Percentiles rank a stretch among this genome's conserved stretches.
Evolutionary conservation across 2,329 filamentous ascomycete genomes (phyloP).

Genomic region (Pseudofabraea citricarpa): DNA sequence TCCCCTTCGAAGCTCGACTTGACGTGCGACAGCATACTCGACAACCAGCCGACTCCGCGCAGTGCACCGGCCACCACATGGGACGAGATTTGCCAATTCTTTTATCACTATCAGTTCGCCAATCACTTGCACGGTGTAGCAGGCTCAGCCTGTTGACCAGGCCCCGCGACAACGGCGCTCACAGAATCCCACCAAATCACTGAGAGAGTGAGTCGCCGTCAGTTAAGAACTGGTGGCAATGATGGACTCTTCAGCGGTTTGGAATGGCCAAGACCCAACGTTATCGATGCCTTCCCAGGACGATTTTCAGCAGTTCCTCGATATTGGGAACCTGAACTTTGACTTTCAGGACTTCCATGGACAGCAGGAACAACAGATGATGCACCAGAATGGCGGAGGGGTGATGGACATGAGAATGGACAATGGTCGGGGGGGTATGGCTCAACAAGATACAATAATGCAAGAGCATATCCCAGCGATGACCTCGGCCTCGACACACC

Average conservation of each 20-base stretch:
- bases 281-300: slow-evolving; percentile 49
- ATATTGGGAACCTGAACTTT: slow-evolving; percentile 55
- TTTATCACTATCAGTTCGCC: not conserved
- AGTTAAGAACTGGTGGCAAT: slow-evolving; percentile 6
- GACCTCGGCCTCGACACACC: slow-evolving; percentile 36
- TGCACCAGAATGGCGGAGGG: slow-evolving; percentile 28
- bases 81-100: not conserved
- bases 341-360: slow-evolving; percentile 52
- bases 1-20: too few species aligned
- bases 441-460: slow-evolving; percentile 30
- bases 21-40: too few species aligned
- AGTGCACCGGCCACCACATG: too few species aligned
- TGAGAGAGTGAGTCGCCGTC: not conserved
- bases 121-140: not conserved
- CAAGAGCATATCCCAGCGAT: slow-evolving; percentile 46
- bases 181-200: not conserved
- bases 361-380: slow-evolving; percentile 21
- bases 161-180: not conserved
- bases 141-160: not conserved
- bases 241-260: slow-evolving; percentile 32
- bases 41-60: too few species aligned
- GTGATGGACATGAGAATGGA: slow-evolving; percentile 44
- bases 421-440: slow-evolving; percentile 11
- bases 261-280: slow-evolving; percentile 53
- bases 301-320: slow-evolving; percentile 60